Conservation (phyloP, 176 grass and related monocot species). For the Zoysia japonica region DNA sequence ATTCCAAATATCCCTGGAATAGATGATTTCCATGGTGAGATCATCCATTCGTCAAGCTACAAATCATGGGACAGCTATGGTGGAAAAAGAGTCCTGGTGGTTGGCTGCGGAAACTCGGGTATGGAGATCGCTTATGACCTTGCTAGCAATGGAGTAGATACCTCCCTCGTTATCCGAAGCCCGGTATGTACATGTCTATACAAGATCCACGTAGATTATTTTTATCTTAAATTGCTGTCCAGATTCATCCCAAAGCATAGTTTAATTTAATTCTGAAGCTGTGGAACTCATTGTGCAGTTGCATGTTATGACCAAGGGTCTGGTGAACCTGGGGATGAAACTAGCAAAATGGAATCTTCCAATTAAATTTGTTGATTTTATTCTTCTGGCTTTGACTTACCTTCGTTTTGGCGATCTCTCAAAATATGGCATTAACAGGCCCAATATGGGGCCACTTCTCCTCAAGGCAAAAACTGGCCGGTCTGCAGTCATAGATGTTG, state of each 20-base stretch:
- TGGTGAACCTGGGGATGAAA: constrained; percentile 60
- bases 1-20: constrained; percentile 48
- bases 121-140: constrained; percentile 85
- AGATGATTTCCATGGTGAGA: constrained; percentile 45
- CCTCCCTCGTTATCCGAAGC: constrained; percentile 51
- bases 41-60: constrained; percentile 58
- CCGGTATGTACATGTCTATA: constrained; percentile 28
- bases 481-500: constrained; percentile 67
- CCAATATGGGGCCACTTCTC: constrained; percentile 47
- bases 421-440: constrained; percentile 59
- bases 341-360: constrained; percentile 42
- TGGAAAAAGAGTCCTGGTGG: constrained; percentile 51
- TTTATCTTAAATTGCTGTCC: neutral
- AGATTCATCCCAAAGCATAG: neutral
- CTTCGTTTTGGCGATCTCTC: constrained; percentile 55
- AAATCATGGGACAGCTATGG: constrained; percentile 37
- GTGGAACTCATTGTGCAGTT: constrained; percentile 38
- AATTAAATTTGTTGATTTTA: constrained; percentile 42
- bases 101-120: constrained; percentile 75
- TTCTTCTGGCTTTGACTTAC: constrained; percentile 45
- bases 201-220: neutral
- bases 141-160: constrained; percentile 40
- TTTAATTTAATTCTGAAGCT: neutral
- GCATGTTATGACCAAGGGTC: constrained; percentile 56
- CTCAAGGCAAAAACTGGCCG: constrained; percentile 54